Percentiles rank a stretch among this genome's conserved stretches.
phyloP scores from a whole-genome alignment of 225 moss, liverwort and hornwort genomes.

The Bryum argenteum region DNA sequence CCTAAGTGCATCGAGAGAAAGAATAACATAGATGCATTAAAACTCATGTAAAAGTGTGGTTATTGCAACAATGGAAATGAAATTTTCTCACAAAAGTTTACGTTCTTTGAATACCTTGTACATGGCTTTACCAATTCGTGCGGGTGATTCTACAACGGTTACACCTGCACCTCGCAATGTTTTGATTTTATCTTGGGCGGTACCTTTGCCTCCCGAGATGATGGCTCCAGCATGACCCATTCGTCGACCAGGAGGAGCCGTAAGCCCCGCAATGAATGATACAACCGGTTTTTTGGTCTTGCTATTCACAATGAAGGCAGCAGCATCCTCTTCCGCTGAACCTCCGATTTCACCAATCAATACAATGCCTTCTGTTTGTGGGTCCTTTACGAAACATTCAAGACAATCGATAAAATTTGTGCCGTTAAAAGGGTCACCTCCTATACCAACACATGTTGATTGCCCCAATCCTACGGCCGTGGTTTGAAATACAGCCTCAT shows the following conservation, averaged over 20 bases:
- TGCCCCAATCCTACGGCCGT: slow-evolving; percentile 73
- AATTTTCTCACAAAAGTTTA: slow-evolving; percentile 18
- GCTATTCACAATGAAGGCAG: slow-evolving; percentile 58
- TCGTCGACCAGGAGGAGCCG: slow-evolving; percentile 62
- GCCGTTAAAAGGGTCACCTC: slow-evolving; percentile 78
- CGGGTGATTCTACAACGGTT: slow-evolving; percentile 67
- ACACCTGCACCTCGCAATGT: slow-evolving; percentile 56
- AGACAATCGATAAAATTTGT: slow-evolving; percentile 79
- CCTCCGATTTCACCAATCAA: slow-evolving; percentile 66
- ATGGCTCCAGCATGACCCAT: slow-evolving; percentile 89
- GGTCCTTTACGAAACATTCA: slow-evolving; percentile 74
- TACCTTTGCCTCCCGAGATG: slow-evolving; percentile 70
- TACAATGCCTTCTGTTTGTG: slow-evolving; percentile 75
- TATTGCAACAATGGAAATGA: too few species aligned
- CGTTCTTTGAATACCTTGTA: slow-evolving; percentile 54
- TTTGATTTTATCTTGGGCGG: slow-evolving; percentile 71
- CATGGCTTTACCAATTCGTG: slow-evolving; percentile 68
- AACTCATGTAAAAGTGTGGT: too few species aligned
- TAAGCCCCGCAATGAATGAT: slow-evolving; percentile 75
- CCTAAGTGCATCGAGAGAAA: too few species aligned
- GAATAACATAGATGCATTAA: too few species aligned
- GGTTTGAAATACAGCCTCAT: slow-evolving; percentile 62
- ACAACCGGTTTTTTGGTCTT: slow-evolving; percentile 73
- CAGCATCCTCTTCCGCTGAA: slow-evolving; percentile 59
- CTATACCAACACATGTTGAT: slow-evolving; percentile 78